Evolutionary conservation across 768 basidiomycete genomes (phyloP).

Genomic region (Paxillus ammoniavirescens): DNA sequence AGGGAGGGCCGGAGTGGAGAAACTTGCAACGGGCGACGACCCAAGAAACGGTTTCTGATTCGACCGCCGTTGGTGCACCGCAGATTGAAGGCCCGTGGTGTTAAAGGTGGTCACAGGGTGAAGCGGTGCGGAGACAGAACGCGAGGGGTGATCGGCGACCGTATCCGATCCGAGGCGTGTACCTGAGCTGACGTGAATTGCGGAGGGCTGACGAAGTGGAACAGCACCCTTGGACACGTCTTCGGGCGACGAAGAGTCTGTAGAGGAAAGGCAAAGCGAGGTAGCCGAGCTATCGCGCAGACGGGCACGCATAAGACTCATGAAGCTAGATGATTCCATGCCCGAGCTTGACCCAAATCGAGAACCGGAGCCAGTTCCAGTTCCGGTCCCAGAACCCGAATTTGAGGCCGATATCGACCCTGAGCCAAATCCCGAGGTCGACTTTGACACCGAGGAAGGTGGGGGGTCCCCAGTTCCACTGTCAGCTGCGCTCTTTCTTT

Average conservation of each 20-base stretch:
- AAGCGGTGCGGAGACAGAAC: constrained; percentile 18
- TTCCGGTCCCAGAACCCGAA: constrained; percentile 16
- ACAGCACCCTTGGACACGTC: constrained; percentile 5
- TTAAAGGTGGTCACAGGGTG: constrained; percentile 6
- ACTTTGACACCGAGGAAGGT: constrained; percentile 18
- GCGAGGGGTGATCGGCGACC: constrained; percentile 25
- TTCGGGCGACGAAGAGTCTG: constrained; percentile 11
- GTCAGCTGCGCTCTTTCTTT: constrained; percentile 11
- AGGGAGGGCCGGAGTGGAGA: constrained; percentile 19
- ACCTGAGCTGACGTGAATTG: constrained; percentile 2
- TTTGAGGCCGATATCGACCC: constrained; percentile 24
- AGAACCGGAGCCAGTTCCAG: constrained; percentile 24
- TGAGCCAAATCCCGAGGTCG: constrained; percentile 14
- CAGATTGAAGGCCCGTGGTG: neutral
- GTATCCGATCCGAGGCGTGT: constrained; percentile 13
- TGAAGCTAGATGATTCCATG: neutral
- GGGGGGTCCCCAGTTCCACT: constrained; percentile 8
- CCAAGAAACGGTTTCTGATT: constrained; percentile 8
- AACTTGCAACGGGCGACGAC: constrained; percentile 15
- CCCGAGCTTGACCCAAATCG: constrained; percentile 18
- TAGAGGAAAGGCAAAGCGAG: constrained; percentile 25
- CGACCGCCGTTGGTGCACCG: neutral
- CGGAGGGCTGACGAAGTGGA: constrained; percentile 7
- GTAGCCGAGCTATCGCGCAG: constrained; percentile 31
- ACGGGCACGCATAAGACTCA: constrained; percentile 18